Evolutionary conservation across 768 basidiomycete species (phyloP), one percentile per base, ranked within the genome.

Genomic region (Sutorius australiensis): DNA sequence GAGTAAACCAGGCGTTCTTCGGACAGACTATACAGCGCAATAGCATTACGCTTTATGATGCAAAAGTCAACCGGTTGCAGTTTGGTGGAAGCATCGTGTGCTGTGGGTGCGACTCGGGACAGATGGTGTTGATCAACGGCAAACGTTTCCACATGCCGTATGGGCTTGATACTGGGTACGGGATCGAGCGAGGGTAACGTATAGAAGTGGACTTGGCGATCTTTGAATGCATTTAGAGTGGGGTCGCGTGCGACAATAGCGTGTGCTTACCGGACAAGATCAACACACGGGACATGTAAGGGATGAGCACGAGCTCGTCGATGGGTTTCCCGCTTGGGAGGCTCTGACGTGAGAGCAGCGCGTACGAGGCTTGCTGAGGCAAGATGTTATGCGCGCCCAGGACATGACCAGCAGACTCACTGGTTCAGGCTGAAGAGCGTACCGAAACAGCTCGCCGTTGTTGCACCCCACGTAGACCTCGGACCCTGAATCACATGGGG

Each of bases 381-480:
- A 30, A 30, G 5, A 50, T 53, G 30, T 45, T 16, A 59, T 46
- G 43, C 19, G 31, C 31, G 5, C n/a, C 19, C 14, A 6, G 3
- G 0, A 16, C 38, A 16, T 14, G 46, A 5, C 21, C 13, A 13
- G 28, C 37, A 38, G 46, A 65, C 76, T 51, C 55, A 81, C 82
- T 0, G 57, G 46, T 58, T 81, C 82, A 3, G 76, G 77, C 60
- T 86, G 86, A 19, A 90, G 74, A 1, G 86, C 78, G 65, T 87
- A 95, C 39, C 92, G 85, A 33, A 93, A 72, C 8, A 97, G 76
- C 58, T 91, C 83, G 19, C 94, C 92, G 54, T 93, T 91, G 19
- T 84, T 82, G 55, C 87, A 88, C 12, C 92, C 94, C 12, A 92
- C 80, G 59, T 93, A 95, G 24, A 95, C 80, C 62, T 97, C 93